phyloP scores from a whole-genome alignment of 78 protist genomes.

The Dictyostelium intermedium region DNA sequence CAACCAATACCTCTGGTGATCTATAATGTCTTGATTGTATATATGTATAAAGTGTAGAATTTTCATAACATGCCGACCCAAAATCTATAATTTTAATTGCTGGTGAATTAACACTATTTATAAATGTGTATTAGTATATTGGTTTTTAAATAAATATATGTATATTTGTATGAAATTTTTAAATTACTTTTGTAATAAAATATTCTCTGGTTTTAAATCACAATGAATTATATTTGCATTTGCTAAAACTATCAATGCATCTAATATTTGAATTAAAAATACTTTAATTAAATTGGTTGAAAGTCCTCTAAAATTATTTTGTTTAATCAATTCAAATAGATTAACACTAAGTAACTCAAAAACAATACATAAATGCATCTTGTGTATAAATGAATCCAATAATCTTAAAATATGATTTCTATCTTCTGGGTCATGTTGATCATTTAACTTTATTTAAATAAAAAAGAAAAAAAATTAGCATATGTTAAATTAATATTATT shows the following conservation, averaged over 20 bases:
- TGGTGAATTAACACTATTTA: constrained; percentile 68
- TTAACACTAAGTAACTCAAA: constrained; percentile 93
- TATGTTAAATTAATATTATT: not conserved
- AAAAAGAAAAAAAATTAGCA: not conserved
- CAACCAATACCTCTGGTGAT: constrained; percentile 97
- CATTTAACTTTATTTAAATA: constrained; percentile 39
- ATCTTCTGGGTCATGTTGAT: constrained; percentile 78
- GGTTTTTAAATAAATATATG: too few relatives aligned
- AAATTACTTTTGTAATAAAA: constrained; percentile 83
- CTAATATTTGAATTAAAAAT: constrained; percentile 90
- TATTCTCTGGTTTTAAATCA: constrained; percentile 95
- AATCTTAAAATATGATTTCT: constrained; percentile 85
- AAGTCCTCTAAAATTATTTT: constrained; percentile 90
- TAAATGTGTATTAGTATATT: not conserved
- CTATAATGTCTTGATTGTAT: constrained; percentile 96
- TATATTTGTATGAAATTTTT: too few relatives aligned
- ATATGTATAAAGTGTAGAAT: constrained; percentile 89
- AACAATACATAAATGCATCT: constrained; percentile 93
- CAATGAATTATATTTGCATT: constrained; percentile 93
- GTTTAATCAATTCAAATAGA: constrained; percentile 92
- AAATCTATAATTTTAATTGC: constrained; percentile 91
- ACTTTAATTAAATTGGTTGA: constrained; percentile 88
- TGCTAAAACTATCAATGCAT: constrained; percentile 77
- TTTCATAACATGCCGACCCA: constrained; percentile 92
- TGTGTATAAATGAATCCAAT: constrained; percentile 84